Conservation (phyloP, 176 grass and related monocot genomes). For the Canna indica region DNA sequence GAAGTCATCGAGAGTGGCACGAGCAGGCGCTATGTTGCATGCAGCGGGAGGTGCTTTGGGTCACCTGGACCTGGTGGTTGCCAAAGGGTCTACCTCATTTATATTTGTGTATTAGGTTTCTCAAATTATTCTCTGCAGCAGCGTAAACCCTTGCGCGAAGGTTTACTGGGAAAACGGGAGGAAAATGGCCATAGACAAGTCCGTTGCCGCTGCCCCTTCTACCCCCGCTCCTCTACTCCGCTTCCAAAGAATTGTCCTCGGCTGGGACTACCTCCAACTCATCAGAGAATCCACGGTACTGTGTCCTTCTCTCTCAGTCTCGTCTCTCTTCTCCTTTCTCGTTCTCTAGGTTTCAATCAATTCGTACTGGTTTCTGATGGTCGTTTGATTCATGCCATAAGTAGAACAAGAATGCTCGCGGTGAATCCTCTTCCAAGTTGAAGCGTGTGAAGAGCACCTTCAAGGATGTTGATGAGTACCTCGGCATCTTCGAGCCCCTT, state of each 20-base stretch:
- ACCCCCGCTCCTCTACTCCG: constrained; percentile 30
- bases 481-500: constrained; percentile 68
- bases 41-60: too few species aligned
- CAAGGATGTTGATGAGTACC: constrained; percentile 60
- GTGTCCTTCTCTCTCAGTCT: not conserved
- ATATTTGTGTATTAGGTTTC: too few species aligned
- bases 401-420: constrained; percentile 32
- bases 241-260: constrained; percentile 71
- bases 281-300: constrained; percentile 54
- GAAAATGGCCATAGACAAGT: constrained; percentile 8
- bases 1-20: too few species aligned
- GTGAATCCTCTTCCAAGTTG: constrained; percentile 20
- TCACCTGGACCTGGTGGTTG: too few species aligned
- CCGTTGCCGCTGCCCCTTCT: constrained; percentile 3
- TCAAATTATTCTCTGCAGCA: too few species aligned
- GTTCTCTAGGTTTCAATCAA: not conserved
- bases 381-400: too few species aligned
- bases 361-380: not conserved
- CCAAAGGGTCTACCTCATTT: too few species aligned
- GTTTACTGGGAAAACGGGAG: not conserved
- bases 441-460: constrained; percentile 55
- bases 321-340: not conserved
- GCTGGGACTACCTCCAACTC: constrained; percentile 85
- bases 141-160: not conserved
- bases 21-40: too few species aligned